Conservation (phyloP, 768 basidiomycete genomes). For the Suillus placidus region DNA sequence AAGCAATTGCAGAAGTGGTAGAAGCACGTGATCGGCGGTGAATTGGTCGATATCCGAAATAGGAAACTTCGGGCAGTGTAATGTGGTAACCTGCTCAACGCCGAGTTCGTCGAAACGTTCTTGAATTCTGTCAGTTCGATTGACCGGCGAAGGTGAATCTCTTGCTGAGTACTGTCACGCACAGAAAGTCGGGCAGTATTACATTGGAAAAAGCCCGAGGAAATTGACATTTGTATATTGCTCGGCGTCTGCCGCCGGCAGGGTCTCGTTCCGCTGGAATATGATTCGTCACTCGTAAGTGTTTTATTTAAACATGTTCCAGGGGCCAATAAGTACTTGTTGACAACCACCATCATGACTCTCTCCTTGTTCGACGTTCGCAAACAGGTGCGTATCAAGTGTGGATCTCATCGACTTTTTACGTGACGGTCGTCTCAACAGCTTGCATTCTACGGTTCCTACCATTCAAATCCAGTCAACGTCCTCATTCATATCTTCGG, state of each 20-base stretch:
- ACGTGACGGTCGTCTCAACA: constrained; percentile 33
- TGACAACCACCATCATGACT: constrained; percentile 30
- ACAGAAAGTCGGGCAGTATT: background rate
- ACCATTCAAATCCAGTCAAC: constrained; percentile 84
- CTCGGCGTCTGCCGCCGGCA: background rate
- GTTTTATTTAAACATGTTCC: background rate
- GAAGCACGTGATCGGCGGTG: constrained; percentile 11
- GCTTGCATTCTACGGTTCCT: constrained; percentile 93
- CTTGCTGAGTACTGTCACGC: background rate
- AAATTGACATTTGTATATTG: background rate
- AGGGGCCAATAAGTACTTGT: background rate
- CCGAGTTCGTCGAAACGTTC: background rate
- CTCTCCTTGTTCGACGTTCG: constrained; percentile 62
- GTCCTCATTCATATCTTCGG: constrained; percentile 83
- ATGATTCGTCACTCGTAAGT: constrained; percentile 2
- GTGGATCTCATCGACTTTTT: background rate
- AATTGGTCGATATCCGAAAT: background rate
- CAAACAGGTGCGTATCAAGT: constrained; percentile 54
- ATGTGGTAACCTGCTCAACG: background rate
- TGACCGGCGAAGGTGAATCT: constrained; percentile 1
- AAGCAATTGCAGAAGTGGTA: background rate
- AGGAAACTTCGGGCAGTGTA: constrained; percentile 6
- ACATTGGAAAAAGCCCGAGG: background rate
- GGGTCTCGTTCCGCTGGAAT: background rate
- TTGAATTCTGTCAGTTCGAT: background rate